Evolutionary conservation across 352 stramenopile species (phyloP), one percentile per base, ranked within the genome.

Genomic region (Halophytophthora batemanensis): DNA sequence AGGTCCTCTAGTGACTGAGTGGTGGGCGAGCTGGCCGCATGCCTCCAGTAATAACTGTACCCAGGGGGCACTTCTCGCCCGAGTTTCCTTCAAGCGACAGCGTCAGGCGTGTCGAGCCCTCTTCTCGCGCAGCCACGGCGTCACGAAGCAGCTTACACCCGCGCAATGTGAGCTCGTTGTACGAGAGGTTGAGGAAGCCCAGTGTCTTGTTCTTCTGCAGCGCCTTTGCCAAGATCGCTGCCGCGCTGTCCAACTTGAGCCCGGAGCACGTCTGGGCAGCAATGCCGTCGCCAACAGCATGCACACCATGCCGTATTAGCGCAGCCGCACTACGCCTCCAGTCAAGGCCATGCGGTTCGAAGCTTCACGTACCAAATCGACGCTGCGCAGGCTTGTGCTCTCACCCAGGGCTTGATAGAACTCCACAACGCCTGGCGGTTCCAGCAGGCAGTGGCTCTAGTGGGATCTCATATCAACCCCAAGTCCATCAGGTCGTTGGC

Each of bases 131-230:
- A 18, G 53, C 47, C 28, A 66, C 61, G 6, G 69, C 76, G 40
- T 91, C 78, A 45, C 73, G 72, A 15, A 91, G 68, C 22, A 80
- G 33, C 41, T 91, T 91, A 58, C 77, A 89, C 2, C 81, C 78
- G 10, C 77, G 77, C 21, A 91, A 53, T 2, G 81, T 91, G 59
- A 91, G 80, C 50, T 83, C 76, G 47, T 91, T 91, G 74, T 91
- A 88, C 17, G 72, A 71, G 15, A 88, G 58, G 54, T 91, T 75
- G 40, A 90, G 45, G 29, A 71, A 66, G 5, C 43, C 59, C 29
- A 91, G 64, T 38, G 64, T 50, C 1, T 31, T 44, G 39, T 88
- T 82, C 42, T 67, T 31, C 18, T 66, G 62, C 1, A 91, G 29
- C 12, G 69, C 64, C 33, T 71, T 72, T 4, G 74, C 71, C 25